Evolutionary conservation across 805 yeast genomes (phyloP), one percentile per base, ranked within the genome.

Genomic region (Metschnikowia sp.): DNA sequence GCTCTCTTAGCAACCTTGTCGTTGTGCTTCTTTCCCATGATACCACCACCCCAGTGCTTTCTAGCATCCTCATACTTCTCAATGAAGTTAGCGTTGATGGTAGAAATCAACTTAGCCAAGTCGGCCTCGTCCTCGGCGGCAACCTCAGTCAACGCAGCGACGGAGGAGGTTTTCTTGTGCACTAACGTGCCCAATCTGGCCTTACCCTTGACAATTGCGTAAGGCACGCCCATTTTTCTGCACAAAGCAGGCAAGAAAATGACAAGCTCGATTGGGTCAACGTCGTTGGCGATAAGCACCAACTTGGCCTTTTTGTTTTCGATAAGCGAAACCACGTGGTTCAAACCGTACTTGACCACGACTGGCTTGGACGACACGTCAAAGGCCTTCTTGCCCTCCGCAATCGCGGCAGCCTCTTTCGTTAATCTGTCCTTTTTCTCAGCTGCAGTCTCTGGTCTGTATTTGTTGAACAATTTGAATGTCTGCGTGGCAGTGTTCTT

Each of bases 11-110:
- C 91, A 57, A 74, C 70, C 81, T 86, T 88, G 69, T 84, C 92
- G 68, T 81, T 82, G 68, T 97, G 89, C 82, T 92, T 94, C 64
- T 86, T 78, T 76, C 98, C 97, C 83, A 94, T 79, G 76, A 89
- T 71, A 83, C 99, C 99, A 82, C 99, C 99, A 83, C 98, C 98
- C 99, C 99, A 92, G 86, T 89, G 96, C 80, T 88, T 90, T 84
- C 95, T 92, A 71, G 81, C 69, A 65, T 94, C 97, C 69, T 92
- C 97, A 86, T 85, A 88, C 78, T 89, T 88, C 72, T 88, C 96
- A 65, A 76, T 74, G 77, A 86, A 92, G 94, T 89, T 90, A 61
- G 96, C 85, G 78, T 89, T 84, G 75, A 92, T 82, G 68, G 98
- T 86, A 49, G 97, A 86, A 62, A 94, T 82, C 68, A 92, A 83